These are phyloP conservation scores for Halophytophthora batemanensis DNA, from an alignment of 352 stramenopile genomes.

Conservation along the genomic window DNA sequence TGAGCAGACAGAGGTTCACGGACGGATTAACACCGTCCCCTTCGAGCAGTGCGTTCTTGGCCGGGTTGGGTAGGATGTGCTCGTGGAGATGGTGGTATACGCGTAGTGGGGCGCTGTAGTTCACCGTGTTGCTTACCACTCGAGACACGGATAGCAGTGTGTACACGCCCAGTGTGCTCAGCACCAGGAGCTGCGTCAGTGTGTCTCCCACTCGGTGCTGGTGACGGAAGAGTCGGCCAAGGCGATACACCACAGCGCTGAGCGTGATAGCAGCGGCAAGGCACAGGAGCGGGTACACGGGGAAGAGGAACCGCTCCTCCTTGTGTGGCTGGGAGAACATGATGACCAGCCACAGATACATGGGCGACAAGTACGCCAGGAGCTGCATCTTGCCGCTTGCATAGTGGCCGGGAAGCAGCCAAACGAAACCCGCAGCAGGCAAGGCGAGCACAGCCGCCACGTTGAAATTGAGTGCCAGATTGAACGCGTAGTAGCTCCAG, in stretches of 20 bases:
- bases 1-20: slow-evolving; percentile 91
- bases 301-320: slow-evolving; percentile 98
- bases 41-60: slow-evolving; percentile 18
- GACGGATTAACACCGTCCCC: slow-evolving; percentile 5
- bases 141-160: slow-evolving; percentile 52
- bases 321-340: slow-evolving; percentile 97
- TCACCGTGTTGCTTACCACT: slow-evolving; percentile 60
- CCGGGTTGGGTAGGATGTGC: slow-evolving; percentile 46
- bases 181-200: slow-evolving; percentile 36
- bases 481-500: slow-evolving; percentile 94
- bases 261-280: slow-evolving; percentile 75
- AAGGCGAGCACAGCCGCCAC: slow-evolving; percentile 76
- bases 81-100: slow-evolving; percentile 71
- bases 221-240: slow-evolving; percentile 29
- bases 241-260: slow-evolving; percentile 38
- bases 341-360: slow-evolving; percentile 91
- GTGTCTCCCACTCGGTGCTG: slow-evolving; percentile 14
- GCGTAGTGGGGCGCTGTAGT: slow-evolving; percentile 67
- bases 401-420: slow-evolving; percentile 37
- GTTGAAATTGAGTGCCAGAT: slow-evolving; percentile 96
- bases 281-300: slow-evolving; percentile 92
- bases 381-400: slow-evolving; percentile 27
- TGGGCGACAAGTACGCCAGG: slow-evolving; percentile 47
- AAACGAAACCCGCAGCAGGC: slow-evolving; percentile 28
- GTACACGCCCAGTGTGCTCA: slow-evolving; percentile 46